Conservation (phyloP, 2,329 filamentous ascomycete species). For the Apiospora marii region DNA sequence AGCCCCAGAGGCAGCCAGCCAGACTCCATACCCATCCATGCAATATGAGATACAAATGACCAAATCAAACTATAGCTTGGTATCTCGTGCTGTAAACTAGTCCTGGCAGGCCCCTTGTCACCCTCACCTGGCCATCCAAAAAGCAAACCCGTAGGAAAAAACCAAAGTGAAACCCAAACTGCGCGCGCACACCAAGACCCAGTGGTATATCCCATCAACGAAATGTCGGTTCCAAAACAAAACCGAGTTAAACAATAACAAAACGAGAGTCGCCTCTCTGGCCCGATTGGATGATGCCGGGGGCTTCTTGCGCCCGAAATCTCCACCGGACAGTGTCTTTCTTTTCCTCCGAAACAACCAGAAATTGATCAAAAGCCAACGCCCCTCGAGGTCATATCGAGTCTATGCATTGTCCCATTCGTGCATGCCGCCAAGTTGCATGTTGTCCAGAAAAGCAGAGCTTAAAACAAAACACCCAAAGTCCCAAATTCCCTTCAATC, state of each 20-base stretch:
- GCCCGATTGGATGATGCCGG: neutral
- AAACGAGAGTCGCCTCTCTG: slow-evolving; percentile 27
- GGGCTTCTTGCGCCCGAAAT: neutral
- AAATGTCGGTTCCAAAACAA: neutral
- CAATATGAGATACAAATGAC: slow-evolving; percentile 14
- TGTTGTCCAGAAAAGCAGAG: slow-evolving; percentile 12
- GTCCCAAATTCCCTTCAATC: neutral
- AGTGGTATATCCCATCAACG: slow-evolving; percentile 25
- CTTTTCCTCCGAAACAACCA: slow-evolving; percentile 2
- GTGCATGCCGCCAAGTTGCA: slow-evolving; percentile 16
- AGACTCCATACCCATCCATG: slow-evolving; percentile 2
- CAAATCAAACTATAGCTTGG: slow-evolving; percentile 17
- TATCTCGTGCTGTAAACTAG: slow-evolving; percentile 11
- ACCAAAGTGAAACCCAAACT: slow-evolving; percentile 3
- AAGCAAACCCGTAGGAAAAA: slow-evolving; percentile 17
- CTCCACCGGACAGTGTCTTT: slow-evolving; percentile 1
- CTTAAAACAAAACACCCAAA: slow-evolving; percentile 16
- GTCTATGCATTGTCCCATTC: slow-evolving; percentile 21
- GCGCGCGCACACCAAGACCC: slow-evolving; percentile 17
- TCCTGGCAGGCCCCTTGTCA: slow-evolving; percentile 4
- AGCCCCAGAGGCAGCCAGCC: neutral
- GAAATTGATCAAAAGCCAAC: slow-evolving; percentile 15
- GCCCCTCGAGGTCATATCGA: slow-evolving; percentile 1
- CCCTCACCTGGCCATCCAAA: neutral
- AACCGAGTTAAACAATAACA: neutral